Evolutionary conservation across 75 land plant species (phyloP), one percentile per base, ranked within the genome.

Genomic region (Picea sitchensis): DNA sequence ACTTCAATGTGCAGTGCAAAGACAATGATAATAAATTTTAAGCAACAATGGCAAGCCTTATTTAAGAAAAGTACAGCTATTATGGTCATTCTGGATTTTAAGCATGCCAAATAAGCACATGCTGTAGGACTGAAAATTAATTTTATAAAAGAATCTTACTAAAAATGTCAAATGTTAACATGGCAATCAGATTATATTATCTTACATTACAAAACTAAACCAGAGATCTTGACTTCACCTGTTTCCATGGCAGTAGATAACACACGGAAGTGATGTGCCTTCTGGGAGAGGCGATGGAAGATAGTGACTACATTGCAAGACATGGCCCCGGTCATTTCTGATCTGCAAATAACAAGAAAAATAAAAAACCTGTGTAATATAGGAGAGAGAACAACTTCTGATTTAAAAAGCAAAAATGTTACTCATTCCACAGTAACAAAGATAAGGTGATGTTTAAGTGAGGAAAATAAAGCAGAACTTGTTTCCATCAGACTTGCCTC

Each of bases 241-340:
- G 87, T 97, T 97, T 78, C 99, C 99, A 90, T 97, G 99, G 84
- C 99, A 97, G 71, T 97, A 97, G 62, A 97, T 84, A 67, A 97
- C 99, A 88, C 98, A 95, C 72, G 99, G 99, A 65, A 97, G 91
- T 71, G 98, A 60, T 32, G 79, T 77, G 26, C 89, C 87, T 73
- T 93, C 92, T 11, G 94, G 94, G 36, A 90, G 73, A 64, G 79
- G 36, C n/a, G 84, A 79, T n/a, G 99, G 99, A 75, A 90, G 57
- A 82, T 97, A 97, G 88, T 97, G 99, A 79, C 98, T 97, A 85
- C 99, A 97, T 76, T 87, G 84, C 87, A 97, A 83, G 31, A 61
- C 78, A 84, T 97, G 94, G 47, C 98, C 99, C 78, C 96, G 87
- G 65, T 76, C 80, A 82, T 97, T 97, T 34, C 54, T 86, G 38